Percentiles rank a stretch among this genome's conserved stretches.
Conservation (phyloP, 805 yeast species). For the Candida chauliodis region DNA sequence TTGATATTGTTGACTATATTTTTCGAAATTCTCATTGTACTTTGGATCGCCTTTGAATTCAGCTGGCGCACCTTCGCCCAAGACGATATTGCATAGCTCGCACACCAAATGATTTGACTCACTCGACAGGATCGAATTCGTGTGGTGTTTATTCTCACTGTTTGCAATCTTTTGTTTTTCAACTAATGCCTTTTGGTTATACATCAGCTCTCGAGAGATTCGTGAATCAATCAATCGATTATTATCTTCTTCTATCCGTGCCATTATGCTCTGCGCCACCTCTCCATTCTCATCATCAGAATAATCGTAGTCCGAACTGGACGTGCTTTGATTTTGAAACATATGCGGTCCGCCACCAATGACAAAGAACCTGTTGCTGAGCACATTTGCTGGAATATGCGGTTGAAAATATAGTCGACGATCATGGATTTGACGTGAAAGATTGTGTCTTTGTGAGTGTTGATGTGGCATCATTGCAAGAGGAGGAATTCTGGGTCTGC, state of each 20-base stretch:
- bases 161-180: constrained; percentile 26
- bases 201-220: constrained; percentile 26
- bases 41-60: constrained; percentile 38
- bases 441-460: not conserved
- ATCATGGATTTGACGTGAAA: not conserved
- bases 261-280: constrained; percentile 32
- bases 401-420: not conserved
- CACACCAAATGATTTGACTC: constrained; percentile 29
- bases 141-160: constrained; percentile 24
- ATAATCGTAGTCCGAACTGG: constrained; percentile 1
- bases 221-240: constrained; percentile 33
- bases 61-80: constrained; percentile 72
- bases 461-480: not conserved
- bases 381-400: not conserved
- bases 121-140: constrained; percentile 22
- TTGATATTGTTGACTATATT: constrained; percentile 21
- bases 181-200: constrained; percentile 25
- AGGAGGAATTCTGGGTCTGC: not conserved
- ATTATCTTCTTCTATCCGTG: constrained; percentile 38
- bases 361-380: not conserved
- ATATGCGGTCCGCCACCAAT: not conserved
- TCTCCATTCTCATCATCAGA: constrained; percentile 8
- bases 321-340: not conserved
- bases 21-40: constrained; percentile 24
- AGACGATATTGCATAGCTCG: constrained; percentile 62